Evolutionary conservation across 257 asterid genomes (phyloP).

Genomic region (Rubia yunnanensis): DNA sequence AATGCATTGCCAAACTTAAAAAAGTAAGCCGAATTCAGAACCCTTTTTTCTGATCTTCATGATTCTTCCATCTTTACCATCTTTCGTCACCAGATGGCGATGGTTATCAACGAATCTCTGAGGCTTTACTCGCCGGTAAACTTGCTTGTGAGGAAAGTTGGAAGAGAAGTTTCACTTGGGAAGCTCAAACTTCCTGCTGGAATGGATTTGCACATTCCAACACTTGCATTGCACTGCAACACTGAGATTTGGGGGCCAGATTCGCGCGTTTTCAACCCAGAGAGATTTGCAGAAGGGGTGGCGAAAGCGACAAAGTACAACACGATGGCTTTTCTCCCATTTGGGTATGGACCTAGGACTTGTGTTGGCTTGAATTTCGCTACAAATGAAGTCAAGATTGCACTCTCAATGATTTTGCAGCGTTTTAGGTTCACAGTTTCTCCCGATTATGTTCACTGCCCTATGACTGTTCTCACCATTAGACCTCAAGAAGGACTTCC

Average conservation of each 20-base stretch:
- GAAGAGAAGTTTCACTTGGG: constrained; percentile 10
- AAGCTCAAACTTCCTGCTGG: constrained; percentile 15
- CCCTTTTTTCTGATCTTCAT: not conserved
- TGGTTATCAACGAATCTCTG: constrained; percentile 21
- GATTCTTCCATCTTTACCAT: not conserved
- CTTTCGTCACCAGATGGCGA: constrained; percentile 14
- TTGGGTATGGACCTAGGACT: constrained; percentile 23
- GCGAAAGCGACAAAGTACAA: constrained; percentile 18
- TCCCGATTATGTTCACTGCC: constrained; percentile 12
- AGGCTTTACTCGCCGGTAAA: constrained; percentile 19
- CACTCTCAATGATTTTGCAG: constrained; percentile 19
- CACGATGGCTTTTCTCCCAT: constrained; percentile 15
- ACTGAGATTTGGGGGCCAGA: constrained; percentile 20
- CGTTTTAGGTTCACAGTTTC: constrained; percentile 8
- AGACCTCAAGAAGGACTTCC: constrained; percentile 20
- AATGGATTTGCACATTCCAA: constrained; percentile 12
- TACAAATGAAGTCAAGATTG: constrained; percentile 12
- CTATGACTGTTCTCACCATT: constrained; percentile 2
- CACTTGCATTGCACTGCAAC: constrained; percentile 6
- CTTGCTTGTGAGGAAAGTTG: not conserved
- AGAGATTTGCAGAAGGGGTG: constrained; percentile 23
- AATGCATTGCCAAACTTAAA: constrained; percentile 11
- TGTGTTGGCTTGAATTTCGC: constrained; percentile 26
- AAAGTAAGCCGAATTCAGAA: constrained; percentile 6
- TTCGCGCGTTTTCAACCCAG: constrained; percentile 18